Percentiles rank a stretch among this genome's conserved stretches.
Evolutionary conservation across 495 filamentous ascomycete species (phyloP).

Genomic region (Pyrenopolyporus hunteri): DNA sequence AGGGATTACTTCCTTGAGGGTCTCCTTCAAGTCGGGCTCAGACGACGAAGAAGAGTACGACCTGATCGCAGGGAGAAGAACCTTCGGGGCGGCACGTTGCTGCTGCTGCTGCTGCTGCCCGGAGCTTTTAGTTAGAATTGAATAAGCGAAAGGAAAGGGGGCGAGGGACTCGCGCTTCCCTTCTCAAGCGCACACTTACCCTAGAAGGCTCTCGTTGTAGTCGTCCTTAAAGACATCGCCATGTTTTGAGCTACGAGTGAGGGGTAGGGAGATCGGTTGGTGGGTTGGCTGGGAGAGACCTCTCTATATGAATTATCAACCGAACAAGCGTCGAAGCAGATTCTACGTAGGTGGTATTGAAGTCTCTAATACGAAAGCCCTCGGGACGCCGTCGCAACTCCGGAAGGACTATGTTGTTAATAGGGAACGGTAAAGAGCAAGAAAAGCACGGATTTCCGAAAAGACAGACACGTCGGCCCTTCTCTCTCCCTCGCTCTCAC

Average conservation of each 20-base stretch:
- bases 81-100: constrained; percentile 44
- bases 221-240: constrained; percentile 58
- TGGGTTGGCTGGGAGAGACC: no score
- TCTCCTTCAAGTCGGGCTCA: constrained; percentile 86
- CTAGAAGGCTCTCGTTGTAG: constrained; percentile 57
- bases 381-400: no score
- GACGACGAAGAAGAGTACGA: constrained; percentile 71
- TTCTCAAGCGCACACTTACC: constrained; percentile 47
- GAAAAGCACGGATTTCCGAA: no score
- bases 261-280: neutral
- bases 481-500: no score
- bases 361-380: no score
- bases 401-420: constrained; percentile 9
- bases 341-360: no score
- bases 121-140: no score
- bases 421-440: no score
- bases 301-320: neutral
- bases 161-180: neutral
- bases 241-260: constrained; percentile 39
- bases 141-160: no score
- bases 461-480: no score
- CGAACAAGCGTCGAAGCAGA: no score
- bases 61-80: constrained; percentile 45
- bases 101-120: no score
- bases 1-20: constrained; percentile 81